Base-by-base conservation (phyloP, 805 yeast genomes). In the Tetrapisispora iriomotensis region DNA sequence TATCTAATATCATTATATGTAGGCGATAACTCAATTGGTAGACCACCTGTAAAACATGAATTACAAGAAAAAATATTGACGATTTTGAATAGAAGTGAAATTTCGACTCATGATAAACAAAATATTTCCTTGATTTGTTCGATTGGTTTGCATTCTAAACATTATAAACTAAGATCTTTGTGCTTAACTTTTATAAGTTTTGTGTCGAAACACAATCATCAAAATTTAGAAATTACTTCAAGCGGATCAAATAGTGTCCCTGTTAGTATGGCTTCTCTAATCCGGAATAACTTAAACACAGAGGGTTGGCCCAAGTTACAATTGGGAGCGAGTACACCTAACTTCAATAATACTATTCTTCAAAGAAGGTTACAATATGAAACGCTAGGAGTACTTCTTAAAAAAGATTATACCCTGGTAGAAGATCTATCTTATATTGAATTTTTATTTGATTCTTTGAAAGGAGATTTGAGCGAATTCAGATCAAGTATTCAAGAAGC, bases 351-450 rank as follows among this genome's bases (percentile, higher is more conserved):
- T 32, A 49, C 66, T 2, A 43, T 73, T 2, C 48, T 60, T 5
- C 79, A 74, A 47, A 68, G 92, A 48, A 70, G 72, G 49, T 60
- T 69, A 28, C 85, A 82, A 48, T 88, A 85, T 52, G 95, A 84
- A 54, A 79, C 94, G 0, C 58, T 88, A 19, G 92, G 94, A 2
- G 70, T 75, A 17, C 66, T 88, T 7, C 53, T 82, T 37, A 66
- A 70, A 40, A 66, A 70, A 25, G 65, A 71, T 29, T 65, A 73
- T 1, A 48, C 54, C 1, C 54, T 77, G 24, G 42, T 62, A 2
- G 48, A 61, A 12, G 77, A 77, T 48, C 58, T 79, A 27, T 55
- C 70, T 0, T 74, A 71, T 44, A 54, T 85, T 29, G 73, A 72
- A 36, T 87, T 86, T 50, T 60, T 88, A 15, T 78, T 87, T 45